Evolutionary conservation across 2,329 filamentous ascomycete species (phyloP).

Genomic region (Pseudomassariella vexata): DNA sequence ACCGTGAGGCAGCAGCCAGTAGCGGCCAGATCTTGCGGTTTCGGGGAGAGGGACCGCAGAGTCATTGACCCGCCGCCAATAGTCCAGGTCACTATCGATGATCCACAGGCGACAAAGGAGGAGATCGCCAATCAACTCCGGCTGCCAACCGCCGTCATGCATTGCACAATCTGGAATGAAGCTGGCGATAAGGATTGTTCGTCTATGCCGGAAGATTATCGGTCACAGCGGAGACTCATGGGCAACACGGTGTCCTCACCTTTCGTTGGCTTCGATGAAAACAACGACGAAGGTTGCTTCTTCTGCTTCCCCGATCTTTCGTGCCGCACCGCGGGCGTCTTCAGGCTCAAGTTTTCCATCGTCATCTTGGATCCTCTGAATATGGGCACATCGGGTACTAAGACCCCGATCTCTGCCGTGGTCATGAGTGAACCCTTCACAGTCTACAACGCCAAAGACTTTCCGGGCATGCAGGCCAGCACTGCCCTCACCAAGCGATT

Average conservation of each 20-base stretch:
- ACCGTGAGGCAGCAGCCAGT: constrained; percentile 70
- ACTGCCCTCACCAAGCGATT: constrained; percentile 67
- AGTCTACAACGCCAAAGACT: constrained; percentile 80
- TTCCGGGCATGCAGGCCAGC: constrained; percentile 77
- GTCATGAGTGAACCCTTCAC: constrained; percentile 66
- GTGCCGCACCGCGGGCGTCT: constrained; percentile 71
- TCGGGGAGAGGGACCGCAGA: constrained; percentile 74
- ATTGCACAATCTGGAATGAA: constrained; percentile 71
- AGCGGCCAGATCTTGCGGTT: constrained; percentile 74
- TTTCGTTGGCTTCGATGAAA: constrained; percentile 70
- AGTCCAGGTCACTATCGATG: constrained; percentile 63
- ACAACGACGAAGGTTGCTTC: constrained; percentile 69
- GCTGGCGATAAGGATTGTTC: constrained; percentile 62
- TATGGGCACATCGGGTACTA: constrained; percentile 47
- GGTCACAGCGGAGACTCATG: constrained; percentile 71
- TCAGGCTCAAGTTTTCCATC: constrained; percentile 67
- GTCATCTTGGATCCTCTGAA: constrained; percentile 64
- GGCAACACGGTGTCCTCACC: constrained; percentile 72
- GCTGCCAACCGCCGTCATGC: constrained; percentile 64
- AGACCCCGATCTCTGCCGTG: constrained; percentile 44
- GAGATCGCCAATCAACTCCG: constrained; percentile 47
- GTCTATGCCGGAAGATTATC: constrained; percentile 64
- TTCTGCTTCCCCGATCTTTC: constrained; percentile 82
- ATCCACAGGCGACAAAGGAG: constrained; percentile 46
- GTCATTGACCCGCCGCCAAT: constrained; percentile 83